A percentile compares a stretch with the other conserved stretches of the same genome.
Conservation (phyloP, 2,329 filamentous ascomycete species). For the Trichoderma citrinoviride region DNA sequence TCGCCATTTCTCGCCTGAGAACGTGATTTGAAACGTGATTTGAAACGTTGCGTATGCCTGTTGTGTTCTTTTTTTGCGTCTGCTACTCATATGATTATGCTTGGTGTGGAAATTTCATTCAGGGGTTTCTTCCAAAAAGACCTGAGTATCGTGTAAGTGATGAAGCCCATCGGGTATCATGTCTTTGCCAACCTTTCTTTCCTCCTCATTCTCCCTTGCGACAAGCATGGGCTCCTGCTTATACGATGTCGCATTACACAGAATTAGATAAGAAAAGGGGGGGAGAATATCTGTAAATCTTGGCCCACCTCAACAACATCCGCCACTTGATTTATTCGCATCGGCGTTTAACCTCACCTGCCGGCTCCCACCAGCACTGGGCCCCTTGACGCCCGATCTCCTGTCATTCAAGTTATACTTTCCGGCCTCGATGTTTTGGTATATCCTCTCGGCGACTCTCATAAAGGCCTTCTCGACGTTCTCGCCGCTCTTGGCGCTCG, state of each 20-base stretch:
- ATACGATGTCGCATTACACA: neutral
- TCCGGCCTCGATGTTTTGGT: conserved; percentile 92
- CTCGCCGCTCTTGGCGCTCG: conserved; percentile 90
- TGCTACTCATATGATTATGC: conserved; percentile 26
- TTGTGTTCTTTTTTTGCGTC: conserved; percentile 28
- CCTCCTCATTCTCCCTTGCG: neutral
- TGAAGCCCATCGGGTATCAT: conserved; percentile 32
- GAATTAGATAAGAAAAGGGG: neutral
- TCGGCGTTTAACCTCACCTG: conserved; percentile 47
- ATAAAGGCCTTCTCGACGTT: conserved; percentile 92
- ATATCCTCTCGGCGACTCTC: conserved; percentile 91
- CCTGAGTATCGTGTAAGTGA: neutral
- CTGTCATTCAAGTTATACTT: conserved; percentile 93
- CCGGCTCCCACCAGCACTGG: conserved; percentile 49
- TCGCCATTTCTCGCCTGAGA: conserved; percentile 19
- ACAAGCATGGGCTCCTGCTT: neutral
- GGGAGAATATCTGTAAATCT: too few species aligned
- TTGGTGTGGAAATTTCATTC: neutral
- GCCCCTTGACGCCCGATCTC: conserved; percentile 83
- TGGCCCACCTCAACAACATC: conserved; percentile 47
- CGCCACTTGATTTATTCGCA: conserved; percentile 39
- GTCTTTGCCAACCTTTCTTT: conserved; percentile 3
- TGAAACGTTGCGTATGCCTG: conserved; percentile 15
- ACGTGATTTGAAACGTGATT: neutral
- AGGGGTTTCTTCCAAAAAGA: neutral